Percentiles rank a stretch among this genome's conserved stretches.
phyloP scores from a whole-genome alignment of 768 basidiomycete species.

The Leccinum olivaceopallidum region DNA sequence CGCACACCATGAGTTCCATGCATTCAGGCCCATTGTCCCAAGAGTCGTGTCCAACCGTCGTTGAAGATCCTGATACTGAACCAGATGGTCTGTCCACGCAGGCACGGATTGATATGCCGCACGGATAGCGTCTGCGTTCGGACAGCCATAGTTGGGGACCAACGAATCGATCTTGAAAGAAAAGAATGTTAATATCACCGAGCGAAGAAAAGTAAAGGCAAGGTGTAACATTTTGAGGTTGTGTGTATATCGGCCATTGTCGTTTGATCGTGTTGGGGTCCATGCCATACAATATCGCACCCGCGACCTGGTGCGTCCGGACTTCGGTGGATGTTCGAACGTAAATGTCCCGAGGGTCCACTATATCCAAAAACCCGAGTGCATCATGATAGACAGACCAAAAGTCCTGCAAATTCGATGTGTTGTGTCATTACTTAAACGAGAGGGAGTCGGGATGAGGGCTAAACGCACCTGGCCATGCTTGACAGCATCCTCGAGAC shows the following conservation, averaged over 20 bases:
- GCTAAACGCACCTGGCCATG: constrained; percentile 39
- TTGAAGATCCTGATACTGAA: constrained; percentile 37
- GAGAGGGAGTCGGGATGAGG: not conserved
- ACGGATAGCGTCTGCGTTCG: constrained; percentile 40
- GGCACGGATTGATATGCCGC: constrained; percentile 44
- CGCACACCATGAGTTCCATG: constrained; percentile 52
- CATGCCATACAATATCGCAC: constrained; percentile 48
- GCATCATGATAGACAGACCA: constrained; percentile 43
- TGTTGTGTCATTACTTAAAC: not conserved
- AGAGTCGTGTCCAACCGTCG: constrained; percentile 38
- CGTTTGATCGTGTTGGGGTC: constrained; percentile 34
- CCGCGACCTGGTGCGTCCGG: constrained; percentile 49
- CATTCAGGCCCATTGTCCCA: constrained; percentile 40
- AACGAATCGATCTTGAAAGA: constrained; percentile 45
- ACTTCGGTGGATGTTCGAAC: constrained; percentile 46
- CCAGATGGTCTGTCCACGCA: constrained; percentile 47
- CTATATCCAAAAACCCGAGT: constrained; percentile 38
- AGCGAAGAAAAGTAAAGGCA: not conserved
- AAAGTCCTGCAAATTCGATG: constrained; percentile 39
- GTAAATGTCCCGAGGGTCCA: constrained; percentile 39
- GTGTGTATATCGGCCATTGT: constrained; percentile 41
- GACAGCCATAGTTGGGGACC: constrained; percentile 46
- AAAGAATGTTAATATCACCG: too few relatives aligned
- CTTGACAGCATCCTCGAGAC: constrained; percentile 41
- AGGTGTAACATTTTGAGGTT: constrained; percentile 42